Evolutionary conservation across 148 eudicot genomes (phyloP).

Genomic region (Silene conica): DNA sequence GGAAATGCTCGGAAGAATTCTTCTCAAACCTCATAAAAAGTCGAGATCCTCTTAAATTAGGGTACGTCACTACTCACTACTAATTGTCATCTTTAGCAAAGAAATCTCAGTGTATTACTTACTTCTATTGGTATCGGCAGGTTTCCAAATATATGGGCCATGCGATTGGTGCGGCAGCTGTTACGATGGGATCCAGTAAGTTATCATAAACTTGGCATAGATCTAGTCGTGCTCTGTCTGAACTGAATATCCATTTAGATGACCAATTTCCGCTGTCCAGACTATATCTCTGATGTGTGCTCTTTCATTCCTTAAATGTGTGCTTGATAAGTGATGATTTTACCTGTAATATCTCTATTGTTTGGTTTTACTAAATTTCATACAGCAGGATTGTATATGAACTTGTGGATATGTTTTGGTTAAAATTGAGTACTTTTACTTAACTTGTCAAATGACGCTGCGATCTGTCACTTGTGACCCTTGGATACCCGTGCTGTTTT

Average conservation of each 20-base stretch:
- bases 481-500: background rate
- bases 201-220: constrained; percentile 8
- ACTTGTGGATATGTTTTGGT: background rate
- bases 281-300: background rate
- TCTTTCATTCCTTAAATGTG: background rate
- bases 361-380: background rate
- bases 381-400: background rate
- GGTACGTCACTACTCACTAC: constrained; percentile 42
- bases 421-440: background rate
- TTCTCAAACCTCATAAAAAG: constrained; percentile 74
- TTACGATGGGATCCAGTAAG: constrained; percentile 92
- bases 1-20: constrained; percentile 98
- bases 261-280: background rate
- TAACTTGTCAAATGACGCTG: background rate
- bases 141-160: constrained; percentile 84
- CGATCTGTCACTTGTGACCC: background rate
- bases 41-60: constrained; percentile 86
- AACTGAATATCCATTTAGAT: background rate
- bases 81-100: constrained; percentile 6
- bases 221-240: background rate
- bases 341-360: background rate
- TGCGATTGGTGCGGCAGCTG: constrained; percentile 89
- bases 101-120: background rate
- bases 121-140: constrained; percentile 33
- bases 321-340: background rate